Conservation (phyloP, 2,329 filamentous ascomycete species). For the Rasamsonia emersonii region DNA sequence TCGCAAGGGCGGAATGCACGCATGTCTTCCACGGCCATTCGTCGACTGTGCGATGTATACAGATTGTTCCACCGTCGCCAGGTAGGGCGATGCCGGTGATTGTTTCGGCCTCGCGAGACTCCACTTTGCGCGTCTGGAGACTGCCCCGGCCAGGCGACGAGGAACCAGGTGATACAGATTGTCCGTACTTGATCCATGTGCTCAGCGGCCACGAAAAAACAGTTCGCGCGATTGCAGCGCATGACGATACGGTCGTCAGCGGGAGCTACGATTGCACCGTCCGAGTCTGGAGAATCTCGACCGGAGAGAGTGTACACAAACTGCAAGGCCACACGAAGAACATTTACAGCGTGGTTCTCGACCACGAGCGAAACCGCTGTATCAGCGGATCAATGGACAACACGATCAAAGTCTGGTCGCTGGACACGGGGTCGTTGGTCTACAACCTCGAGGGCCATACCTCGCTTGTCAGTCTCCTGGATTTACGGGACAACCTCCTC, state of each 20-base stretch:
- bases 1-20: slow-evolving; percentile 82
- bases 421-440: slow-evolving; percentile 74
- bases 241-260: slow-evolving; percentile 92
- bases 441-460: slow-evolving; percentile 90
- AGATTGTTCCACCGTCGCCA: slow-evolving; percentile 86
- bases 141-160: slow-evolving; percentile 72
- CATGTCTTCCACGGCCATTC: slow-evolving; percentile 97
- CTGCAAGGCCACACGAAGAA: slow-evolving; percentile 83
- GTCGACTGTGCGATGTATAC: slow-evolving; percentile 89
- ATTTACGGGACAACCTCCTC: slow-evolving; percentile 78
- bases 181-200: slow-evolving; percentile 87
- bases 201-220: slow-evolving; percentile 84
- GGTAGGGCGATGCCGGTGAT: slow-evolving; percentile 69
- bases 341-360: slow-evolving; percentile 93
- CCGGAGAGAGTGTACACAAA: slow-evolving; percentile 75
- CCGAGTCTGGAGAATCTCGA: slow-evolving; percentile 95
- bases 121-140: slow-evolving; percentile 91
- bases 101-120: slow-evolving; percentile 94
- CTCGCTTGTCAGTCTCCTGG: slow-evolving; percentile 82
- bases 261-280: slow-evolving; percentile 95
- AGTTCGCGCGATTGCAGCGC: slow-evolving; percentile 88
- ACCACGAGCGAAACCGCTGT: slow-evolving; percentile 83
- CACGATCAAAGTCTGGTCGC: slow-evolving; percentile 92
- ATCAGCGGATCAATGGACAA: slow-evolving; percentile 99
- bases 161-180: slow-evolving; percentile 64